phyloP scores from a whole-genome alignment of 257 asterid genomes.

The Nyctanthes arbortristis region DNA sequence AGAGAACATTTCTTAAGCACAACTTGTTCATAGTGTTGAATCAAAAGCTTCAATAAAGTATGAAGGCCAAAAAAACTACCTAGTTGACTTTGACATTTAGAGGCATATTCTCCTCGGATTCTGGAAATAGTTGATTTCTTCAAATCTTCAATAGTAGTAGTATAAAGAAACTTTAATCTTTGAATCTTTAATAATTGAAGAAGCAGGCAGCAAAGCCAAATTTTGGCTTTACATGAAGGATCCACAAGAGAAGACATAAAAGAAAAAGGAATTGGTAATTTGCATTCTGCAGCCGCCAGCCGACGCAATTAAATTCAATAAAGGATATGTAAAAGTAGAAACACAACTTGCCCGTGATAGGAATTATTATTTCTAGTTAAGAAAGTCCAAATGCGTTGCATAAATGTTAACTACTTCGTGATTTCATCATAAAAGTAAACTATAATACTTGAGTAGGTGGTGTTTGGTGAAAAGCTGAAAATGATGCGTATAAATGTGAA shows the following conservation, averaged over 20 bases:
- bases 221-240: conserved; percentile 1
- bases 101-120: background rate
- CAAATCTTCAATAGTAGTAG: no score
- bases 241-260: conserved; percentile 5
- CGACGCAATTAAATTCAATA: no score
- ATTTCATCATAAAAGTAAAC: no score
- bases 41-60: background rate
- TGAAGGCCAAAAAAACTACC: background rate
- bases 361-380: conserved; percentile 1
- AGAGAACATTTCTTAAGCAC: no score
- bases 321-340: background rate
- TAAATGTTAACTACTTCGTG: no score
- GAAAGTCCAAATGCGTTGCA: background rate
- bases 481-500: background rate
- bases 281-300: conserved; percentile 1
- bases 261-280: background rate
- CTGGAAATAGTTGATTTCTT: no score
- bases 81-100: background rate
- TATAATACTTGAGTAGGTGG: background rate
- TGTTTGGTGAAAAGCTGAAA: background rate
- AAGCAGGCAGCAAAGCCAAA: background rate
- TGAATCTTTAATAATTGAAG: background rate
- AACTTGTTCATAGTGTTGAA: background rate
- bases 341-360: background rate
- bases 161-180: background rate